Evolutionary conservation across 2,329 filamentous ascomycete genomes (phyloP), one percentile per base, ranked within the genome.

Genomic region (Colletotrichum sp.): DNA sequence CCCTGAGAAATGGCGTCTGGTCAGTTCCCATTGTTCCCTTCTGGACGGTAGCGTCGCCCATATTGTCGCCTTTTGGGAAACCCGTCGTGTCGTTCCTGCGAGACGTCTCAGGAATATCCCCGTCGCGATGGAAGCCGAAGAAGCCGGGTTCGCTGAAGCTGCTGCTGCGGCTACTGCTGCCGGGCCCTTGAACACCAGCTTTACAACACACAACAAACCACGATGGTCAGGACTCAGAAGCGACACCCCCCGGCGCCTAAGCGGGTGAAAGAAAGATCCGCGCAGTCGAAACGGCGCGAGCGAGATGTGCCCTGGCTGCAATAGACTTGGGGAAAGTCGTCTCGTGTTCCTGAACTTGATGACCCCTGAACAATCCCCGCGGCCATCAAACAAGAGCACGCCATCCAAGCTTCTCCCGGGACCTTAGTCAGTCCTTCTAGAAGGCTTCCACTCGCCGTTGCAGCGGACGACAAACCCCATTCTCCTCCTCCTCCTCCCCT

Each of bases 371-470:
- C 60, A 36, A 39, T 21, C 66, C 66, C 49, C 34, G 69, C 52
- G 62, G 21, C 55, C 63, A 72, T 75, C 63, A 72, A 75, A 68
- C 36, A 44, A 18, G 28, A 55, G 69, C 68, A 72, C 62, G 60
- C 62, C 62, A 72, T 39, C 73, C 18, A 72, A 34, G 39, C 34
- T 62, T 28, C 28, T 34, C 60, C 57, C 24, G 30, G 8, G n/a
- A 49, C 55, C 24, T 49, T 34, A 30, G 57, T 34, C 60, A 68
- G 30, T 65, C 36, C 65, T 76, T 76, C 74, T 75, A 75, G 74
- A 76, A 75, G 28, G 65, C 60, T 76, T 75, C 74, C 24, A 76
- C 30, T 28, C n/a, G 21, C 39, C 39, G 39, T 49, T n/a, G 39
- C 39, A 49, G 59, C 28, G 28, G n/a, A 59, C 28, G 55, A 10